These are phyloP conservation scores for Schoenoplectus triqueter DNA, from an alignment of 202 grass and related monocot species.

Conservation along the genomic window DNA sequence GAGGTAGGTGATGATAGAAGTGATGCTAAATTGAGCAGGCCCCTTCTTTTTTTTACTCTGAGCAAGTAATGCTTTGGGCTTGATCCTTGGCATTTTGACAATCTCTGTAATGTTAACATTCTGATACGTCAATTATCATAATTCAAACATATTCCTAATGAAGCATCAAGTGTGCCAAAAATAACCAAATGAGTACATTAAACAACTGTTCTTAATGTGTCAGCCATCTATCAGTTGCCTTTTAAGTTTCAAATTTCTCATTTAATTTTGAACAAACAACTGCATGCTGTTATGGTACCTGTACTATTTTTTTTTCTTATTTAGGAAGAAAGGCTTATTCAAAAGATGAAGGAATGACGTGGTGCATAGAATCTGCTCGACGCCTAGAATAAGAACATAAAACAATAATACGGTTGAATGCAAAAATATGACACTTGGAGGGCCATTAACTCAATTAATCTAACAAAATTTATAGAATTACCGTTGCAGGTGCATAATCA, in stretches of 20 bases:
- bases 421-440: background rate
- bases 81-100: slow-evolving; percentile 73
- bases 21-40: slow-evolving; percentile 55
- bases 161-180: background rate
- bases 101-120: slow-evolving; percentile 7
- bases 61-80: slow-evolving; percentile 72
- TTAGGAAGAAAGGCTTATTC: background rate
- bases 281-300: background rate
- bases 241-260: slow-evolving; percentile 1
- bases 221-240: background rate
- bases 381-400: background rate
- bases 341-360: background rate
- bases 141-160: background rate
- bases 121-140: background rate
- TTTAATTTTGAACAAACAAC: background rate
- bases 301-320: background rate
- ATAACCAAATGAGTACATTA: background rate
- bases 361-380: background rate
- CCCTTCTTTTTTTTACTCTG: slow-evolving; percentile 89
- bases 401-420: background rate
- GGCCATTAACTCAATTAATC: background rate
- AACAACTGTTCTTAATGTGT: background rate
- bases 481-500: background rate
- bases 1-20: slow-evolving; percentile 58
- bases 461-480: background rate